A percentile compares a stretch with the other conserved stretches of the same genome.
Evolutionary conservation across 2,329 filamentous ascomycete genomes (phyloP).

Genomic region (Nemania diffusa): DNA sequence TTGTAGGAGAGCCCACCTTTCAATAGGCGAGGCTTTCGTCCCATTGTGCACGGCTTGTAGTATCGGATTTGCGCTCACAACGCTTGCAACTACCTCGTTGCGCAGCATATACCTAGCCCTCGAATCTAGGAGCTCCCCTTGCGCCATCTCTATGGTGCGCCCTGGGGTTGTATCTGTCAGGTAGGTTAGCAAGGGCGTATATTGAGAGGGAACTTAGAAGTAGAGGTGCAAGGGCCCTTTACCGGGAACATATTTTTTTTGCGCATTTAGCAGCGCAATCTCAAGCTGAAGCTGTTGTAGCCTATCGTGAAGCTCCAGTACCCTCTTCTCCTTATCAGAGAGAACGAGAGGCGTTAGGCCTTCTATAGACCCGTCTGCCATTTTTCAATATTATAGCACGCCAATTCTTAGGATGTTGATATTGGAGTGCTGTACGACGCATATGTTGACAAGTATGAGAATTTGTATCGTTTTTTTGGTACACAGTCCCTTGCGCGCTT

Average conservation of each 20-base stretch:
- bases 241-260: conserved; percentile 54
- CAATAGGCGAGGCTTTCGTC: conserved; percentile 70
- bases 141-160: conserved; percentile 61
- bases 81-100: conserved; percentile 74
- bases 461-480: not conserved
- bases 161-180: conserved; percentile 54
- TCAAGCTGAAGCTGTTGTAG: conserved; percentile 78
- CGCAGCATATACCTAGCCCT: conserved; percentile 76
- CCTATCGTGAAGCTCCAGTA: conserved; percentile 76
- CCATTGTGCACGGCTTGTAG: conserved; percentile 80
- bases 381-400: conserved; percentile 12
- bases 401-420: not conserved
- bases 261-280: conserved; percentile 71
- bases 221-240: conserved; percentile 13
- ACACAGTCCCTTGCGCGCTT: not conserved
- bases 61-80: conserved; percentile 78
- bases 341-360: conserved; percentile 60
- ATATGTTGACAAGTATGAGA: not conserved
- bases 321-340: conserved; percentile 72
- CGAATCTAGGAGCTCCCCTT: conserved; percentile 75
- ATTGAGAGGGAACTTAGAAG: not conserved
- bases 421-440: not conserved
- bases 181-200: conserved; percentile 47
- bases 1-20: conserved; percentile 64
- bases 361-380: conserved; percentile 47